Base-by-base conservation (phyloP, 352 stramenopile species). In the Aphanomyces cochlioides region DNA sequence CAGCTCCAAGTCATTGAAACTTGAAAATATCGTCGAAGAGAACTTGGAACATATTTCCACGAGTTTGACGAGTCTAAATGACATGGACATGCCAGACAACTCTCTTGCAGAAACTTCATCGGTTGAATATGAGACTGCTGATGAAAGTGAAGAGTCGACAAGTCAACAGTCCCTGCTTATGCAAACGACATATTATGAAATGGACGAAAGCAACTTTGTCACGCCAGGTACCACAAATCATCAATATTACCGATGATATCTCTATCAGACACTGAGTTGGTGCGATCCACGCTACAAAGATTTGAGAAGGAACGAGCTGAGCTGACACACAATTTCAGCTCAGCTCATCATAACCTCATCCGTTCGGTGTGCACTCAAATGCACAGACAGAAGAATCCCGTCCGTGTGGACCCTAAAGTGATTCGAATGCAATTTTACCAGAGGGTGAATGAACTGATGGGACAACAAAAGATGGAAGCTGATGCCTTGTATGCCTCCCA, bases 291-390 rank as follows among this genome's bases (percentile, higher is more conserved):
- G 8, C 19, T 41, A n/a, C 8, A 45, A 5, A 47, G 64, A 7
- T 70, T 70, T 60, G 40, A 59, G 10, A 40, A 21, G 5, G 43
- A 70, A 34, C 64, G 53, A 8, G 13, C 37, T 5, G 3, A 36
- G 7, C 47, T 56, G 47, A 4, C 73, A 56, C 57, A 45, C 76
- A 21, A 87, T 88, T 74, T 93, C 82, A 80, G 78, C 78, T 38
- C 84, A 79, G 40, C 72, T 65, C 38, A 77, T 88, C 15, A 77
- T 74, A 37, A 74, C 77, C 57, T 75, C 88, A 48, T 90, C 83
- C 39, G 64, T 15, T 72, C 75, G 54, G 85, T 85, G 67, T 78
- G 78, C 69, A 90, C 90, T 61, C 81, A 93, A 53, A 76, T 92
- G 56, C 88, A 90, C 61, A 81, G 83, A 43, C 83, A 74, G 12